A percentile compares a stretch with the other conserved stretches of the same genome.
Conservation (phyloP, 2,329 filamentous ascomycete species). For the Ophiostoma quercus region DNA sequence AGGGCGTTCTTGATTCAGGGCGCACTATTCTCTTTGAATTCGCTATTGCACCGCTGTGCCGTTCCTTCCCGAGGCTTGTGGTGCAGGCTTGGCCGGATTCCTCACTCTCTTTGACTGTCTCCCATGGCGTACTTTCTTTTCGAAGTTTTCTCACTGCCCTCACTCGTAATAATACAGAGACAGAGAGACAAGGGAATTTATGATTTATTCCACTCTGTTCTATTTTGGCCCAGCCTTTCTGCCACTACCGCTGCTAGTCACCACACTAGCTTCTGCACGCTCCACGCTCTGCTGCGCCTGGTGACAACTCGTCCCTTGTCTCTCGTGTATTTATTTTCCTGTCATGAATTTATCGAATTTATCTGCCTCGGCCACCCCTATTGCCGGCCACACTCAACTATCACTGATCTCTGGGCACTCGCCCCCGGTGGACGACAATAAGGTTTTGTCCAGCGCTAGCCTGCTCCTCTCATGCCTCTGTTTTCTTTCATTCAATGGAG, state of each 20-base stretch:
- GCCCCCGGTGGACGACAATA: neutral
- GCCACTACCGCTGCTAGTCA: conserved; percentile 10
- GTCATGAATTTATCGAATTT: neutral
- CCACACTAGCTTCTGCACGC: neutral
- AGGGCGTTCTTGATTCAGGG: neutral
- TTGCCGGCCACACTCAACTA: neutral
- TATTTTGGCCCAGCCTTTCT: conserved; percentile 9
- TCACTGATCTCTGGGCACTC: neutral
- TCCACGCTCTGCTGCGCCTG: conserved; percentile 9
- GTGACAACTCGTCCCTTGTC: neutral
- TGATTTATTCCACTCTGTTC: conserved; percentile 5
- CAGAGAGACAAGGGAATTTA: neutral
- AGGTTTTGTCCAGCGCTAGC: conserved; percentile 7
- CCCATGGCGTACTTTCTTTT: neutral
- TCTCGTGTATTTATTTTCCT: neutral
- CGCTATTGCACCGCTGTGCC: neutral
- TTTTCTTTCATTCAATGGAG: neutral
- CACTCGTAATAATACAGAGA: neutral
- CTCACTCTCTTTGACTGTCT: neutral
- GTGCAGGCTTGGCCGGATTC: neutral
- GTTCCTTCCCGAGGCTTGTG: neutral
- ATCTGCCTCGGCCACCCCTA: neutral
- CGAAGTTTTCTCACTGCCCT: neutral
- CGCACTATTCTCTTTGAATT: neutral
- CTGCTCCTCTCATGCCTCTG: neutral